Conservation (phyloP, 2,329 filamentous ascomycete species). For the Penicillium crustosum region DNA sequence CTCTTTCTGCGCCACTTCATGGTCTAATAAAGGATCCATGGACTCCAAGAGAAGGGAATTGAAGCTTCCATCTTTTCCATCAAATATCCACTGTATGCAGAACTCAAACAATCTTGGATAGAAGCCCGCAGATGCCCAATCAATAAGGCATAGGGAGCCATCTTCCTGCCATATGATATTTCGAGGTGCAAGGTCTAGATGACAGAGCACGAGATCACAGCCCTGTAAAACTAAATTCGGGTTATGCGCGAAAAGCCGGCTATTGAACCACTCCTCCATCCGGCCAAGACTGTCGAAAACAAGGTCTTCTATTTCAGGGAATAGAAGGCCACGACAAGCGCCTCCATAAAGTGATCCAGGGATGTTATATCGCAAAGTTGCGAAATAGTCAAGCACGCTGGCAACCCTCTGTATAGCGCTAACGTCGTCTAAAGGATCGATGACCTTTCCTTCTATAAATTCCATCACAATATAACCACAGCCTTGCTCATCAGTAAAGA, state of each 20-base stretch:
- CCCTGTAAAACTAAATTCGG: slow-evolving; percentile 3
- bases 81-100: slow-evolving; percentile 12
- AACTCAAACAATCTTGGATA: slow-evolving; percentile 28
- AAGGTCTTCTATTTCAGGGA: slow-evolving; percentile 20
- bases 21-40: not conserved
- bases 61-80: slow-evolving; percentile 8
- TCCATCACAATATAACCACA: slow-evolving; percentile 25
- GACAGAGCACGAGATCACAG: slow-evolving; percentile 14
- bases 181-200: slow-evolving; percentile 20
- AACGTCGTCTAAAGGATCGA: slow-evolving; percentile 17
- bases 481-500: slow-evolving; percentile 16
- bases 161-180: slow-evolving; percentile 24
- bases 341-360: slow-evolving; percentile 15
- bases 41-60: slow-evolving; percentile 8
- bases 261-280: slow-evolving; percentile 26
- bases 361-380: slow-evolving; percentile 5
- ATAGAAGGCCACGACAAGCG: slow-evolving; percentile 18
- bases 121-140: slow-evolving; percentile 27
- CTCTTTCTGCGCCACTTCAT: slow-evolving; percentile 9
- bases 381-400: slow-evolving; percentile 16
- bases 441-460: slow-evolving; percentile 19
- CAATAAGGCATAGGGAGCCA: slow-evolving; percentile 24
- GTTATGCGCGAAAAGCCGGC: slow-evolving; percentile 15
- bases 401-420: slow-evolving; percentile 13
- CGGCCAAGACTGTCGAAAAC: slow-evolving; percentile 14